Conservation (phyloP, 2,329 filamentous ascomycete genomes). For the Colletotrichum orchidophilum region DNA sequence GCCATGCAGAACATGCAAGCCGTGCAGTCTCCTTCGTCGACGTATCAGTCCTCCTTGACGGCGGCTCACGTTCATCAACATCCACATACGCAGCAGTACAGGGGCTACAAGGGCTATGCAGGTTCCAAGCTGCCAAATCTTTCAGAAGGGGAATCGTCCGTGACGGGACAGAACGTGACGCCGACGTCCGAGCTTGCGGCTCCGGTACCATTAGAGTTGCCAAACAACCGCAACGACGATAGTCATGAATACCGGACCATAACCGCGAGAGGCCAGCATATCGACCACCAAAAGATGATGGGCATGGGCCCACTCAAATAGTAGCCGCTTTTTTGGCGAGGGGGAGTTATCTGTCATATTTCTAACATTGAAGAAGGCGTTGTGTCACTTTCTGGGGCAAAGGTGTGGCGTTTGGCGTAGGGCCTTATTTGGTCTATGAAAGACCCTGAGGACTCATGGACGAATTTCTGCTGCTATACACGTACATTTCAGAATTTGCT, state of each 20-base stretch:
- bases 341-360: neutral
- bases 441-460: too few relatives aligned
- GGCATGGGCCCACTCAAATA: neutral
- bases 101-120: conserved; percentile 1
- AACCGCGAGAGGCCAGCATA: neutral
- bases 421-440: too few relatives aligned
- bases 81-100: conserved; percentile 13
- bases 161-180: too few relatives aligned
- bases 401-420: too few relatives aligned
- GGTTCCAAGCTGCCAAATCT: conserved; percentile 9
- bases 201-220: conserved; percentile 4
- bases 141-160: conserved; percentile 8
- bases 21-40: too few relatives aligned
- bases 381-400: too few relatives aligned
- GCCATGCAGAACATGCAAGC: too few relatives aligned
- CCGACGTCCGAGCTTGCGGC: too few relatives aligned
- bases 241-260: neutral
- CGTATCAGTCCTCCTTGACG: neutral
- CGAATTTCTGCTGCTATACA: too few relatives aligned
- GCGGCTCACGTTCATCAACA: neutral
- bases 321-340: neutral
- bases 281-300: conserved; percentile 21
- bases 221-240: neutral
- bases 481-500: too few relatives aligned
- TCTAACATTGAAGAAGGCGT: neutral